These are phyloP conservation scores for Neonectria hederae DNA, from an alignment of 2,329 filamentous ascomycete species.

Conservation along the genomic window DNA sequence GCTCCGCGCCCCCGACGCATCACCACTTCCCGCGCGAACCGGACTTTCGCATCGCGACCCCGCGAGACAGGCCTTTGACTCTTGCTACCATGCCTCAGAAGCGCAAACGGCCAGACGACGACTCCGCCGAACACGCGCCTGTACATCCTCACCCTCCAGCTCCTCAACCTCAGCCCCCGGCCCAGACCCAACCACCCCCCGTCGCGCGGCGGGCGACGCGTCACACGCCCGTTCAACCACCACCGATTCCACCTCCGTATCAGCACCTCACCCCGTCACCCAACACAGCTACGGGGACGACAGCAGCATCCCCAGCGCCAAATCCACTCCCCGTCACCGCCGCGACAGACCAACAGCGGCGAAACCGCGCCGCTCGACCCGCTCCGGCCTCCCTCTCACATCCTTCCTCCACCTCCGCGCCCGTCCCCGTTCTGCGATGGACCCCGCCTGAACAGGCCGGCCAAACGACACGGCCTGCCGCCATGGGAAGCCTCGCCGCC, in stretches of 20 bases:
- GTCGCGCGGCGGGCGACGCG: constrained; percentile 52
- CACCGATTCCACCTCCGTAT: constrained; percentile 31
- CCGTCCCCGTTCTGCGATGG: constrained; percentile 35
- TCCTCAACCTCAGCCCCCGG: constrained; percentile 25
- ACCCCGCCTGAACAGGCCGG: constrained; percentile 38
- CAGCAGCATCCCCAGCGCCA: constrained; percentile 19
- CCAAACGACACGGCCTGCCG: constrained; percentile 25
- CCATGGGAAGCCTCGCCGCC: constrained; percentile 38
- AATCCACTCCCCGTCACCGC: constrained; percentile 4
- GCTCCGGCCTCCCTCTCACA: constrained; percentile 13
- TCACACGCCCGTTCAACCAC: constrained; percentile 49
- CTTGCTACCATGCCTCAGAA: constrained; percentile 47
- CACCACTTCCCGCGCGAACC: not conserved
- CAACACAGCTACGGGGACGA: constrained; percentile 13
- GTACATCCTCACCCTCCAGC: constrained; percentile 12
- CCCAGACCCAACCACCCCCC: constrained; percentile 33
- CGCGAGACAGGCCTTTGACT: not conserved
- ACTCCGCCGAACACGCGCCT: constrained; percentile 32
- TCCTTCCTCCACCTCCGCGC: constrained; percentile 22
- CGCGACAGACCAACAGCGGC: constrained; percentile 35
- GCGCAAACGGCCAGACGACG: constrained; percentile 48
- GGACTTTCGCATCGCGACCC: not conserved
- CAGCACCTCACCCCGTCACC: constrained; percentile 21
- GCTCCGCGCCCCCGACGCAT: constrained; percentile 2
- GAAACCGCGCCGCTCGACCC: constrained; percentile 30